Evolutionary conservation across 805 yeast species (phyloP), one percentile per base, ranked within the genome.

Genomic region (Starmera amethionina): DNA sequence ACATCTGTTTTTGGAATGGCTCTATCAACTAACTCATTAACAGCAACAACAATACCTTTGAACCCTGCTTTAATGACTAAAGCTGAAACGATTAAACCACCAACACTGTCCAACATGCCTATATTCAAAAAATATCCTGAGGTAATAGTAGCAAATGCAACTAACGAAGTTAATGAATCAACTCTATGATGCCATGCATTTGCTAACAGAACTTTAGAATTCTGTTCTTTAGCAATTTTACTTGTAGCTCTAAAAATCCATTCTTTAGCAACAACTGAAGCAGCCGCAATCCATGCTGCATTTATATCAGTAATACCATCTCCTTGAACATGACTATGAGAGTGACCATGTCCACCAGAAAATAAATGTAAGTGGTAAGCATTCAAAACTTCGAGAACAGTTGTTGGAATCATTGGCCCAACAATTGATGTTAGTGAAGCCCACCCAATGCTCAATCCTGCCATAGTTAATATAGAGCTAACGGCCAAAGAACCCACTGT

Each of bases 111-210:
- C 41, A 93, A 64, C 79, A 96, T 87, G 35, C 78, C 79, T 32
- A 86, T 73, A 46, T 79, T 74, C 46, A 88, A 73, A 44, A 86
- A 67, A 49, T 83, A 80, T 30, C 96, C 95, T 2, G 89, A 79
- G 0, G 94, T 74, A 39, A 93, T 93, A 1, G 97, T 88, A 4
- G 79, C 73, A 16, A 90, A 71, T 0, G 97, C 97, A 8, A 90
- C 97, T 18, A 82, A 69, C 0, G 97, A 86, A 1, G 97, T 94
- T 50, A 93, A 59, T 1, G 95, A 82, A 56, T 93, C 98, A 10
- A 90, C 93, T 46, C 98, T 72, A 57, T 93, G 98, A 59, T 93
- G 98, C 97, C 98, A 93, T 4, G 98, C 98, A 56, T 93, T 93
- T 4, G 98, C 98, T 38, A 86, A 78, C 37, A 93, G 69, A 4